Percentiles rank a stretch among this genome's conserved stretches.
phyloP scores from a whole-genome alignment of 768 basidiomycete genomes.

The Cystofilobasidium bisporidii region DNA sequence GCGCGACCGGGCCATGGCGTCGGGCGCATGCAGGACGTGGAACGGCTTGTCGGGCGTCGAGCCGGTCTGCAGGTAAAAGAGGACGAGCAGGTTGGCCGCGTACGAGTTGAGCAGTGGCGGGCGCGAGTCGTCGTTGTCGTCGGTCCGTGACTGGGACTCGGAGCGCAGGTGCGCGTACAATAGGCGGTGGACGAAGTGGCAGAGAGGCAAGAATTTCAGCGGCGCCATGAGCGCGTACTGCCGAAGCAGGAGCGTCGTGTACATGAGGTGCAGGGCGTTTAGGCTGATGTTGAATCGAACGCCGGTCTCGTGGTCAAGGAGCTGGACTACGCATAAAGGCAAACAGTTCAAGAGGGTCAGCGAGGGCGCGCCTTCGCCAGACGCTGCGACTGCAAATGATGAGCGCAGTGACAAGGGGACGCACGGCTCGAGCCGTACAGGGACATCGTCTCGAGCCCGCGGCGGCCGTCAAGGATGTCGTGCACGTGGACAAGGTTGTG shows the following conservation, averaged over 20 bases:
- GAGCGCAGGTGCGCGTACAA: background rate
- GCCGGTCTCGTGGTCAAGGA: background rate
- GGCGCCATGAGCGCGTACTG: background rate
- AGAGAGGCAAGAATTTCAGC: background rate
- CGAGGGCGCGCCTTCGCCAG: background rate
- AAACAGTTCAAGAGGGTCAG: background rate
- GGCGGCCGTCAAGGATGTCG: background rate
- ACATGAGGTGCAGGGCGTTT: background rate
- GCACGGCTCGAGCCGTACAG: background rate
- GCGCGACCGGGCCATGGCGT: background rate
- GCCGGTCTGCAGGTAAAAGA: background rate
- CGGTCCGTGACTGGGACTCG: background rate
- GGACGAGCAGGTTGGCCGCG: background rate
- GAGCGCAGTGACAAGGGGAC: background rate
- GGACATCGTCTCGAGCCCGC: background rate
- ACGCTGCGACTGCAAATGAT: too few relatives aligned
- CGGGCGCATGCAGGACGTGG: background rate
- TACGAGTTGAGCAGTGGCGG: background rate
- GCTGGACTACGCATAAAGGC: background rate
- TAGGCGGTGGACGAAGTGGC: background rate
- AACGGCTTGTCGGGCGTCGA: background rate
- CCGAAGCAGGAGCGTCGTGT: background rate
- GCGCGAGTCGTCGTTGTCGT: background rate
- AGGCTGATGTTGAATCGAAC: background rate
- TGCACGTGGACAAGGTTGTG: background rate